Conservation (phyloP, 2,329 filamentous ascomycete species). For the Ambrosiella xylebori region DNA sequence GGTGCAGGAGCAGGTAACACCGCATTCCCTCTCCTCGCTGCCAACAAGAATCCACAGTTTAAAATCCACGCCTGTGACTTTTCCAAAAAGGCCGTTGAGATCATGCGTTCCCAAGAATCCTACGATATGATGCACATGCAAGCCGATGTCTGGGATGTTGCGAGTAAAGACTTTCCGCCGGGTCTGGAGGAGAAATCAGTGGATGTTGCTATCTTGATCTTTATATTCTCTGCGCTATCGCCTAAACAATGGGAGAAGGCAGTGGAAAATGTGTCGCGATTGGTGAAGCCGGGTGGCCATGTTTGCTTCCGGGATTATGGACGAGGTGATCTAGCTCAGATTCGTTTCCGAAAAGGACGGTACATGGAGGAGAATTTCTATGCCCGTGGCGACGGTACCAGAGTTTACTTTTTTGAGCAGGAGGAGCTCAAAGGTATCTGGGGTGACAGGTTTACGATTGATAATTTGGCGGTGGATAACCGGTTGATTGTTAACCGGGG, state of each 20-base stretch:
- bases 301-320: conserved; percentile 96
- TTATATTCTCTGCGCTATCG: conserved; percentile 86
- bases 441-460: conserved; percentile 37
- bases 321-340: conserved; percentile 84
- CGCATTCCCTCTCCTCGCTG: conserved; percentile 73
- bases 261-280: conserved; percentile 59
- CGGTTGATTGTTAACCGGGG: conserved; percentile 85
- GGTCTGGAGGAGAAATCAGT: conserved; percentile 62
- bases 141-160: conserved; percentile 89
- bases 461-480: conserved; percentile 69
- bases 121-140: conserved; percentile 53
- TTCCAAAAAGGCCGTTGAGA: conserved; percentile 82
- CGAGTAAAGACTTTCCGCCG: conserved; percentile 55
- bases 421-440: conserved; percentile 70
- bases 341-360: conserved; percentile 87
- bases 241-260: conserved; percentile 72
- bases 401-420: conserved; percentile 93
- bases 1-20: conserved; percentile 94
- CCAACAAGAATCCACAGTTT: conserved; percentile 66
- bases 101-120: conserved; percentile 65
- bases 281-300: conserved; percentile 83
- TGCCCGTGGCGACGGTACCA: conserved; percentile 81
- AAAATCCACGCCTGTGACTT: conserved; percentile 92
- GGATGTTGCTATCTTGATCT: conserved; percentile 86
- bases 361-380: conserved; percentile 97